A percentile compares a stretch with the other conserved stretches of the same genome.
Conservation (phyloP, 2,329 filamentous ascomycete species). For the Colletotrichum tabaci region DNA sequence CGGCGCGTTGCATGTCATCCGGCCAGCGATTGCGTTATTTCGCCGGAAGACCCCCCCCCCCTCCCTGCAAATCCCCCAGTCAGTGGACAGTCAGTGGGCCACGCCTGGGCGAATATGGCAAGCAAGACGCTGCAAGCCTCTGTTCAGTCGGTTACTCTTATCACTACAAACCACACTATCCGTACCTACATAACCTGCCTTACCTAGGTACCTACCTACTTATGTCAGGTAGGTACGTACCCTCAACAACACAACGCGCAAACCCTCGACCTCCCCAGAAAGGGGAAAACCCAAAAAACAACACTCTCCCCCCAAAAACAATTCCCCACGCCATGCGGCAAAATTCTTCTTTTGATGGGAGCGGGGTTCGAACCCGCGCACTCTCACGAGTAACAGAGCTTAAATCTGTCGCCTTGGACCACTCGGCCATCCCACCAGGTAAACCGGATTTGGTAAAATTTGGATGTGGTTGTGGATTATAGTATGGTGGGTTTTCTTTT, state of each 20-base stretch:
- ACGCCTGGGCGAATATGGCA: too few species aligned
- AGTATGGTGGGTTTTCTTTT: not conserved
- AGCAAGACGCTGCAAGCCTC: too few species aligned
- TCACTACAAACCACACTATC: too few species aligned
- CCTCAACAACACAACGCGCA: too few species aligned
- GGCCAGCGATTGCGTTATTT: conserved; percentile 40
- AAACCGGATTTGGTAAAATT: not conserved
- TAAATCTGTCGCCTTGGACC: conserved; percentile 42
- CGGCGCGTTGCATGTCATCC: conserved; percentile 19
- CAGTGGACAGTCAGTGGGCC: too few species aligned
- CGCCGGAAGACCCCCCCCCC: not conserved
- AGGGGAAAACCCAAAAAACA: too few species aligned
- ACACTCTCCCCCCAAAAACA: not conserved
- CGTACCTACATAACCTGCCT: too few species aligned
- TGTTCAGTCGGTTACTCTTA: too few species aligned
- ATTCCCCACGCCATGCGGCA: not conserved
- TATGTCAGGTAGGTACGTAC: too few species aligned
- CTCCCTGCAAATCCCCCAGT: too few species aligned
- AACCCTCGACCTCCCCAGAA: too few species aligned
- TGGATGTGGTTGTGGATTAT: not conserved
- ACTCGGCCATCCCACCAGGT: conserved; percentile 40
- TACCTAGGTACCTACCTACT: too few species aligned
- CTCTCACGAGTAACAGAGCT: conserved; percentile 41
- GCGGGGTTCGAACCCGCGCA: conserved; percentile 42
- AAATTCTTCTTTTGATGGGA: conserved; percentile 27